phyloP scores from a whole-genome alignment of 2,329 filamentous ascomycete species.

The Acarospora socialis region DNA sequence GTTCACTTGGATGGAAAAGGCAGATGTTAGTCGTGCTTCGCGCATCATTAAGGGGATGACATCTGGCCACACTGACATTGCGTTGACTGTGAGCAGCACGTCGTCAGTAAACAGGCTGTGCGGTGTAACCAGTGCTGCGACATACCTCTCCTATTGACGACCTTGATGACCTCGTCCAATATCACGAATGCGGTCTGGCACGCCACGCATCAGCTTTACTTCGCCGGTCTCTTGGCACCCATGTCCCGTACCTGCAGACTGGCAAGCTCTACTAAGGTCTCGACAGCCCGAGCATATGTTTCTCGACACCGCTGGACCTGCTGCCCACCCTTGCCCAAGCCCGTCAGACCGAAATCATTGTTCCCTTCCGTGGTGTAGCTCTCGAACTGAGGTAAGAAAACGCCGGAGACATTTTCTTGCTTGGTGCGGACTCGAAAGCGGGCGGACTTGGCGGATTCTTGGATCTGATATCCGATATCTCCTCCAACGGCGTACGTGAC shows the following conservation, averaged over 20 bases:
- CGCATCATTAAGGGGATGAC: not conserved
- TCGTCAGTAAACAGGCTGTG: not conserved
- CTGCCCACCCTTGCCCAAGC: slow-evolving; percentile 90
- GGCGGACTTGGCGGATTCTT: slow-evolving; percentile 86
- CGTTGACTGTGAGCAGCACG: slow-evolving; percentile 10
- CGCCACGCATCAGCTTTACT: slow-evolving; percentile 12
- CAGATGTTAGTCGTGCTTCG: not conserved
- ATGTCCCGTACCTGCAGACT: slow-evolving; percentile 60
- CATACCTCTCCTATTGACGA: slow-evolving; percentile 85
- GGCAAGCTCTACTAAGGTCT: slow-evolving; percentile 87
- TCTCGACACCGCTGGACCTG: slow-evolving; percentile 91
- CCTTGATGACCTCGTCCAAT: slow-evolving; percentile 96
- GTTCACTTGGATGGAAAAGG: slow-evolving; percentile 32
- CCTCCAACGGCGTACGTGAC: slow-evolving; percentile 94
- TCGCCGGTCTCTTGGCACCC: too few species aligned
- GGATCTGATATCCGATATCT: slow-evolving; percentile 91
- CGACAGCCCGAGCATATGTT: slow-evolving; percentile 89
- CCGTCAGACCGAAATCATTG: slow-evolving; percentile 92
- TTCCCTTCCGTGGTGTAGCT: slow-evolving; percentile 77
- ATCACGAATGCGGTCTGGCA: slow-evolving; percentile 84
- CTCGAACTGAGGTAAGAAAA: slow-evolving; percentile 86
- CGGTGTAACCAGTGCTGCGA: not conserved
- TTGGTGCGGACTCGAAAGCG: slow-evolving; percentile 87
- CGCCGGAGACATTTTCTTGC: slow-evolving; percentile 97
- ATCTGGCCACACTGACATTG: slow-evolving; percentile 2